Conservation (phyloP, 345 rosid genomes). For the Conringia planisiliqua region DNA sequence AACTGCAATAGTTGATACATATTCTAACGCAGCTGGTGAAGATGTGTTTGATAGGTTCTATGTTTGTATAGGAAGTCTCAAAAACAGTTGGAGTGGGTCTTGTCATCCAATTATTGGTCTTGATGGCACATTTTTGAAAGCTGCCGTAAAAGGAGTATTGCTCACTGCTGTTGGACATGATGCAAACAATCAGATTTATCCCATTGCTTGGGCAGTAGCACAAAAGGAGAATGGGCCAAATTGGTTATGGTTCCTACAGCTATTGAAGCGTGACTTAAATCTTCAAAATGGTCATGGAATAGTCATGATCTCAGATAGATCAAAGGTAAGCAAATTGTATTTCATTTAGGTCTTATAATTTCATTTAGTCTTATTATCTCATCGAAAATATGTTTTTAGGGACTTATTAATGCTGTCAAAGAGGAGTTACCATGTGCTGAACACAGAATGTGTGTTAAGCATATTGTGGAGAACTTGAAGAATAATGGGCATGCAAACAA, state of each 20-base stretch:
- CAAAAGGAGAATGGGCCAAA: neutral
- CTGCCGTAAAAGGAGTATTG: neutral
- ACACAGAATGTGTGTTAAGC: no score
- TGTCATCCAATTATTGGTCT: neutral
- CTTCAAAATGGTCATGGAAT: no score
- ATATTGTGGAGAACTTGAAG: no score
- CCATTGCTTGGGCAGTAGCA: neutral
- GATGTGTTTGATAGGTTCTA: neutral
- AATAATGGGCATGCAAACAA: no score
- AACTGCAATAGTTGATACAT: neutral
- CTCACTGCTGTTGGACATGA: neutral
- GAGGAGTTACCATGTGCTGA: no score
- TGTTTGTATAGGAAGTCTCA: neutral
- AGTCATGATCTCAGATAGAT: no score
- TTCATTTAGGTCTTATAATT: no score
- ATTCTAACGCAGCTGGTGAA: neutral
- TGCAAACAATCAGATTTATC: neutral
- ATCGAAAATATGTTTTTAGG: no score
- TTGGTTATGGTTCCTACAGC: neutral
- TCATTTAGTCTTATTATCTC: no score
- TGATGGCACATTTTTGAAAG: neutral
- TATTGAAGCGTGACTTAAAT: no score
- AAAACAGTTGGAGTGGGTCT: neutral
- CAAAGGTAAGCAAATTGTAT: no score
- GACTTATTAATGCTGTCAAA: no score